A percentile compares a stretch with the other conserved stretches of the same genome.
Evolutionary conservation across 768 basidiomycete species (phyloP).

Genomic region (Leccinum variicolor): DNA sequence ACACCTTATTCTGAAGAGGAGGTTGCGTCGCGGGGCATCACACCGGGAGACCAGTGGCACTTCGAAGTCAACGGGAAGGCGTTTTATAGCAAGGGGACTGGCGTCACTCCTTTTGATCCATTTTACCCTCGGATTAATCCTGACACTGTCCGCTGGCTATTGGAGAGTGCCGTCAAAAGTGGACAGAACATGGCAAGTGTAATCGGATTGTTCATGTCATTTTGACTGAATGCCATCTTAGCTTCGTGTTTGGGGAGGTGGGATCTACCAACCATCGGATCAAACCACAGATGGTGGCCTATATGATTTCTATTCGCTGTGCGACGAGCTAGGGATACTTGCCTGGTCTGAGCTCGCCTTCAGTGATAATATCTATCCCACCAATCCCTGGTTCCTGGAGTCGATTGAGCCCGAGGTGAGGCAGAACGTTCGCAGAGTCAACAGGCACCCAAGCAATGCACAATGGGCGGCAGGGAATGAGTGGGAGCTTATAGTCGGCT

Average conservation of each 20-base stretch:
- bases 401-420: conserved; percentile 53
- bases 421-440: conserved; percentile 47
- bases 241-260: conserved; percentile 62
- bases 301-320: conserved; percentile 55
- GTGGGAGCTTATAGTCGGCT: conserved; percentile 40
- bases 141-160: conserved; percentile 50
- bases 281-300: conserved; percentile 39
- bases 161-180: conserved; percentile 51
- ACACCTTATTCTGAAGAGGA: conserved; percentile 44
- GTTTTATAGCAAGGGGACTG: conserved; percentile 54
- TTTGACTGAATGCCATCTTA: conserved; percentile 13
- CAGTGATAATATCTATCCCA: conserved; percentile 52
- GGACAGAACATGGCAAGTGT: conserved; percentile 57
- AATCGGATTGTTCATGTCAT: background rate
- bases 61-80: conserved; percentile 56
- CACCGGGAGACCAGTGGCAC: conserved; percentile 59
- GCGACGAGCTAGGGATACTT: conserved; percentile 58
- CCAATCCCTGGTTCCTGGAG: conserved; percentile 51
- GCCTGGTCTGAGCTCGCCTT: conserved; percentile 50
- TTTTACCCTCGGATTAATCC: conserved; percentile 52
- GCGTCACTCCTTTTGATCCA: conserved; percentile 59
- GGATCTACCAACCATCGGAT: conserved; percentile 47
- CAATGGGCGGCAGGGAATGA: conserved; percentile 57
- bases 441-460: conserved; percentile 52
- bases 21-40: conserved; percentile 45